Evolutionary conservation across 768 basidiomycete species (phyloP).

Genomic region (Mrakia gelida): DNA sequence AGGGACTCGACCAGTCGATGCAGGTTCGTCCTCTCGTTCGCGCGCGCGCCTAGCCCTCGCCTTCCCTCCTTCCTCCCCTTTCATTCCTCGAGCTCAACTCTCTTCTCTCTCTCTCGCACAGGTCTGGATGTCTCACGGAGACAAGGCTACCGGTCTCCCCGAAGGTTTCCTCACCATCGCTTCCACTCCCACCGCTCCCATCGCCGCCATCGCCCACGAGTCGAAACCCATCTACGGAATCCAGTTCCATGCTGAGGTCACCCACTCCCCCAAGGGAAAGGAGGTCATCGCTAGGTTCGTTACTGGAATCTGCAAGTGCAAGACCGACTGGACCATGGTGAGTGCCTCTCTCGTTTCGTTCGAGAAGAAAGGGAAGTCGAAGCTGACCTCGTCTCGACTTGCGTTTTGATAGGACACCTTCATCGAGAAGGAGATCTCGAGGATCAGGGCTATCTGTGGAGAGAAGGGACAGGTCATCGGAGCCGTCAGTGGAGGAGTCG

Average conservation of each 20-base stretch:
- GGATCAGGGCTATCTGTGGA: constrained; percentile 92
- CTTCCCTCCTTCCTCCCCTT: not conserved
- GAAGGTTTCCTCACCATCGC: constrained; percentile 83
- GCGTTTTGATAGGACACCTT: constrained; percentile 72
- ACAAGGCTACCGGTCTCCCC: constrained; percentile 79
- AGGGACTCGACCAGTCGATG: constrained; percentile 80
- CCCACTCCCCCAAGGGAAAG: constrained; percentile 82
- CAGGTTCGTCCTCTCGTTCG: constrained; percentile 55
- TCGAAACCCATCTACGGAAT: constrained; percentile 88
- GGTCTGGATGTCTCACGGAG: constrained; percentile 99
- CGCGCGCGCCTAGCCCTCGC: constrained; percentile 4
- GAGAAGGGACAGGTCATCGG: constrained; percentile 93
- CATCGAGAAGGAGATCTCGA: constrained; percentile 89
- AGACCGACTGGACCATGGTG: constrained; percentile 89
- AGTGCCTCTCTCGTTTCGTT: constrained; percentile 22
- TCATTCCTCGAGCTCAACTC: not conserved
- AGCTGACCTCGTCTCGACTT: not conserved
- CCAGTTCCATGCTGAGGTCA: constrained; percentile 98
- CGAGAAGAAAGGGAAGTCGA: not conserved
- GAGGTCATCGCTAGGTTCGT: constrained; percentile 85
- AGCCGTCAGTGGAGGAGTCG: constrained; percentile 94
- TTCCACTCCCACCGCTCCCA: constrained; percentile 78
- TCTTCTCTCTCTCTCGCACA: constrained; percentile 42
- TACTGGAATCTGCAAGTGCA: constrained; percentile 74
- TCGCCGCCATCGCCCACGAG: constrained; percentile 86